Evolutionary conservation across 1,284 basidiomycete genomes (phyloP).

Genomic region (Microbotryum intermedium): DNA sequence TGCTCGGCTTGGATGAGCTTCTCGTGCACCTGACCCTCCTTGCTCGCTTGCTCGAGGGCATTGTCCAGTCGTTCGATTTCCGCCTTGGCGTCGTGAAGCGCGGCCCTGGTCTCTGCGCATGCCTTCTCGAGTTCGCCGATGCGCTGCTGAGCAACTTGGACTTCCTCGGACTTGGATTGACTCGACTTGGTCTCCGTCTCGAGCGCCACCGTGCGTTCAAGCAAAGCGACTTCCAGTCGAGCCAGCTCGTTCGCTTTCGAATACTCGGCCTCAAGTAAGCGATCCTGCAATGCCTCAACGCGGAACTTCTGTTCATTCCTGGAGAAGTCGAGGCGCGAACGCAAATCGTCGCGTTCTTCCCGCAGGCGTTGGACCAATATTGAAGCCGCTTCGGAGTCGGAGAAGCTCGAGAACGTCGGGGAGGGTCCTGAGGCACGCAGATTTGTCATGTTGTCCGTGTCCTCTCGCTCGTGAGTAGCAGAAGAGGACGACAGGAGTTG

Average conservation of each 20-base stretch:
- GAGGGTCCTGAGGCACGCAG: neutral
- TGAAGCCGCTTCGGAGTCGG: neutral
- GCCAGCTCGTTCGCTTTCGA: slow-evolving; percentile 10
- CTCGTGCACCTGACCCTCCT: neutral
- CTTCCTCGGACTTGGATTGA: too few relatives aligned
- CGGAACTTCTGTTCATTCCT: slow-evolving; percentile 16
- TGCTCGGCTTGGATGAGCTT: neutral
- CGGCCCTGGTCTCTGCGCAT: slow-evolving; percentile 2
- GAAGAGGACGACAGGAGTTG: slow-evolving; percentile 5
- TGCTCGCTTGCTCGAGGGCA: neutral
- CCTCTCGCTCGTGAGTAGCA: neutral
- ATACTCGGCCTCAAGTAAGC: slow-evolving; percentile 9
- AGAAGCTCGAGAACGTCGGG: slow-evolving; percentile 1
- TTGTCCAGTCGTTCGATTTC: slow-evolving; percentile 2
- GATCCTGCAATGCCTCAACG: slow-evolving; percentile 8
- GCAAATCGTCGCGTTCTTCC: slow-evolving; percentile 27
- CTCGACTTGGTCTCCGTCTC: neutral
- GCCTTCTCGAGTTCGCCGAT: slow-evolving; percentile 10
- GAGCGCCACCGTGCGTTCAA: slow-evolving; percentile 16
- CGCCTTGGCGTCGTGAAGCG: neutral
- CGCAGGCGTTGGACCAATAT: slow-evolving; percentile 20
- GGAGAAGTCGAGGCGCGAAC: slow-evolving; percentile 21
- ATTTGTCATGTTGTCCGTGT: too few relatives aligned
- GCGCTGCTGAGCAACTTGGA: neutral
- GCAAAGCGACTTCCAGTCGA: slow-evolving; percentile 6